A percentile compares a stretch with the other conserved stretches of the same genome.
These are phyloP conservation scores for Phytophthora idaei DNA, from an alignment of 352 stramenopile genomes.

Conservation along the genomic window DNA sequence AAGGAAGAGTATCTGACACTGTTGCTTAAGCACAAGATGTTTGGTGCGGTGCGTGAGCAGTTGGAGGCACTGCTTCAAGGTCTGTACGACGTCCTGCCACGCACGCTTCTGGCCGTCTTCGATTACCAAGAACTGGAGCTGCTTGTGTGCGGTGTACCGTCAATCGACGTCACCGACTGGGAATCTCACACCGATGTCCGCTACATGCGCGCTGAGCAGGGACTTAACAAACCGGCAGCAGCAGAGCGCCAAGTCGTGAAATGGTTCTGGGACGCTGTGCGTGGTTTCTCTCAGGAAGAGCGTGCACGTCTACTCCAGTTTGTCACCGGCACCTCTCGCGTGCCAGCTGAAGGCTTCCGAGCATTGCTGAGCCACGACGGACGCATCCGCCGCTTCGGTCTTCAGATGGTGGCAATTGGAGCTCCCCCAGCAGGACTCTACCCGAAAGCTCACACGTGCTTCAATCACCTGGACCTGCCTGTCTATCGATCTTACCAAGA, in stretches of 20 bases:
- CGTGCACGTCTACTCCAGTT: conserved; percentile 90
- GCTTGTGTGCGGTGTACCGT: conserved; percentile 90
- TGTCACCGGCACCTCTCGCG: conserved; percentile 87
- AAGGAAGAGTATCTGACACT: conserved; percentile 95
- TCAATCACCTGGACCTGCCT: conserved; percentile 89
- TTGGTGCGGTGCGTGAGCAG: conserved; percentile 90
- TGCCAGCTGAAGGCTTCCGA: conserved; percentile 97
- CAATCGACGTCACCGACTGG: conserved; percentile 93
- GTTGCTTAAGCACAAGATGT: conserved; percentile 95
- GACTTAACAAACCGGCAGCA: conserved; percentile 39
- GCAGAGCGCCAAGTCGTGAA: conserved; percentile 71
- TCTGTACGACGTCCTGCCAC: conserved; percentile 92
- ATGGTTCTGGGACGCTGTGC: conserved; percentile 92
- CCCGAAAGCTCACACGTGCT: conserved; percentile 88
- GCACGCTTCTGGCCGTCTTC: conserved; percentile 89
- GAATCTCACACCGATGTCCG: conserved; percentile 81
- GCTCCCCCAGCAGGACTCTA: conserved; percentile 71
- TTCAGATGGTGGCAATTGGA: conserved; percentile 93
- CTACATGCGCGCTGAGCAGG: conserved; percentile 76
- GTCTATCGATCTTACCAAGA: conserved; percentile 73
- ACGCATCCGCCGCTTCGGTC: conserved; percentile 94
- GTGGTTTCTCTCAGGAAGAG: conserved; percentile 83
- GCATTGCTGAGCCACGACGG: conserved; percentile 79
- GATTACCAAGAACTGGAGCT: conserved; percentile 96
- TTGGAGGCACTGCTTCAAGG: conserved; percentile 91